phyloP scores from a whole-genome alignment of 164 flowering plant genomes.

The Vitis labrusca region DNA sequence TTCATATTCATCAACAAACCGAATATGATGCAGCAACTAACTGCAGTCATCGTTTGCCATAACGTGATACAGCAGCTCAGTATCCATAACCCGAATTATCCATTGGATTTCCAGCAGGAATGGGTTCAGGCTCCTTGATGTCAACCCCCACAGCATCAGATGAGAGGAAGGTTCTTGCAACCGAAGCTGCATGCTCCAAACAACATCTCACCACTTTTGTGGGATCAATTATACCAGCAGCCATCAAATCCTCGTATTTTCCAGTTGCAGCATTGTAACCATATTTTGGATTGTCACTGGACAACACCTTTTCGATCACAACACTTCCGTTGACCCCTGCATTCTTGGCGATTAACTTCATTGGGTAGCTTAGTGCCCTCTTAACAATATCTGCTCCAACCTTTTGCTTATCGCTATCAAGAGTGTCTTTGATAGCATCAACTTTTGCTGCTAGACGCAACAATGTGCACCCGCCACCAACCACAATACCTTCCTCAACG shows the following conservation, averaged over 20 bases:
- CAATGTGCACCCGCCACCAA: constrained; percentile 65
- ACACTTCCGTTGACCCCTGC: constrained; percentile 99
- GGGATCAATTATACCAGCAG: constrained; percentile 95
- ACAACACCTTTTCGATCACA: constrained; percentile 92
- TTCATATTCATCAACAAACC: no score
- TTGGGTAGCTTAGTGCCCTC: constrained; percentile 87
- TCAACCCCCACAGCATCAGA: constrained; percentile 91
- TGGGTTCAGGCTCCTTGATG: constrained; percentile 78
- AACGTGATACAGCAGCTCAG: no score
- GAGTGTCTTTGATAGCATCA: constrained; percentile 56
- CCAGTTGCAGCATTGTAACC: constrained; percentile 99
- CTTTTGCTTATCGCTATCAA: constrained; percentile 60
- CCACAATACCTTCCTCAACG: constrained; percentile 75
- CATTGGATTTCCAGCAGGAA: constrained; percentile 76
- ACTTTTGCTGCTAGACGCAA: constrained; percentile 61
- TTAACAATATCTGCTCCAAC: constrained; percentile 98
- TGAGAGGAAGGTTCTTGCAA: constrained; percentile 83
- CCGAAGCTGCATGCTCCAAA: constrained; percentile 90
- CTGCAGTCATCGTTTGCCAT: no score
- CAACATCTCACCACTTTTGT: constrained; percentile 97
- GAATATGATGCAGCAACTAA: no score
- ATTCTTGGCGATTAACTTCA: constrained; percentile 95
- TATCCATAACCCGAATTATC: constrained; percentile 62
- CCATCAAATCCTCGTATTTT: constrained; percentile 86
- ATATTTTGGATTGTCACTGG: constrained; percentile 64